Evolutionary conservation across 179 eudicot species (phyloP).

Genomic region (Gypsophila paniculata): DNA sequence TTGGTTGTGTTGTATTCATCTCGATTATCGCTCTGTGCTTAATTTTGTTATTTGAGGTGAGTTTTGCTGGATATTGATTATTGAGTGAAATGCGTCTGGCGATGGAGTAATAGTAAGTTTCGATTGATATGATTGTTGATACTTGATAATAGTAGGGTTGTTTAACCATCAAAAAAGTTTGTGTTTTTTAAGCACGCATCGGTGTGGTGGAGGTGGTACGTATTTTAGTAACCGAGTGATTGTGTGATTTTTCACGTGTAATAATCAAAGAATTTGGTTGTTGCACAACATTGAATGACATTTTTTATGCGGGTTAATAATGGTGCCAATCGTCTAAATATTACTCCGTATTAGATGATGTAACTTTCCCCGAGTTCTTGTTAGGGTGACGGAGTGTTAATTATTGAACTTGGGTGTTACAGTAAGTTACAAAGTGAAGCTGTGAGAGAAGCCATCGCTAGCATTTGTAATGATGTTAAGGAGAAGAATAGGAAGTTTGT

Average conservation of each 20-base stretch:
- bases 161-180: too few species aligned
- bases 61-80: not conserved
- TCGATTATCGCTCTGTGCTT: not conserved
- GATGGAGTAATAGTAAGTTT: not conserved
- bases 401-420: conserved; percentile 6
- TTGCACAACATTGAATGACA: too few species aligned
- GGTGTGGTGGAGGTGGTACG: not conserved
- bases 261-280: not conserved
- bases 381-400: not conserved
- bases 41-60: not conserved
- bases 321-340: too few species aligned
- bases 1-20: not conserved
- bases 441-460: conserved; percentile 62
- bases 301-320: too few species aligned
- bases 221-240: not conserved
- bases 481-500: conserved; percentile 72
- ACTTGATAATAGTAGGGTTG: not conserved
- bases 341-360: not conserved
- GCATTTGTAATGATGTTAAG: conserved; percentile 35
- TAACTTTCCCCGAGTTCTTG: not conserved
- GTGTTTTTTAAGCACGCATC: not conserved
- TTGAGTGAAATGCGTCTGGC: not conserved
- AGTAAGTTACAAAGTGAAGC: conserved; percentile 88
- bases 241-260: not conserved
- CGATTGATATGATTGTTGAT: not conserved